phyloP scores from a whole-genome alignment of 192 early-diverging fungal genomes.

The Endogone sp. region DNA sequence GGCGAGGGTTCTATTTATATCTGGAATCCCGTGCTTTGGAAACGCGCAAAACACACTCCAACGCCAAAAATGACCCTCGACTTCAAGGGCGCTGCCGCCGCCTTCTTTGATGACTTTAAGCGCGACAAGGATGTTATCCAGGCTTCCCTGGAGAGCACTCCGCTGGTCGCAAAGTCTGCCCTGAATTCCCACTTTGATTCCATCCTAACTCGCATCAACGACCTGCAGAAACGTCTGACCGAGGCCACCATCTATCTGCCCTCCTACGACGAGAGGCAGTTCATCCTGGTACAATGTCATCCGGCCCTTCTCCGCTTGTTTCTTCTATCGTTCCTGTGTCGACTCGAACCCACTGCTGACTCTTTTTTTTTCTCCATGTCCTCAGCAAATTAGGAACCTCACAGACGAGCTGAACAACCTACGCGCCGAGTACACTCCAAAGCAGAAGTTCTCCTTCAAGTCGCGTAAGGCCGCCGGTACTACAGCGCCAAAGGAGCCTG shows the following conservation, averaged over 20 bases:
- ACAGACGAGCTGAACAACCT: conserved; percentile 30
- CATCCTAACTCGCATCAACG: conserved; percentile 43
- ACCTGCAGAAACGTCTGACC: conserved; percentile 54
- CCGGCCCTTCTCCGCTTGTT: neutral
- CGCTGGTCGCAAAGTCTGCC: conserved; percentile 7
- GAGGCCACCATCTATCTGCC: conserved; percentile 63
- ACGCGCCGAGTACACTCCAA: conserved; percentile 42
- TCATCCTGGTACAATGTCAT: conserved; percentile 36
- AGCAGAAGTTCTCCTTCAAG: conserved; percentile 69
- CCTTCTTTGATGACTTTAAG: neutral
- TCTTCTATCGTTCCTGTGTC: no score
- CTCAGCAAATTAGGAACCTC: conserved; percentile 46
- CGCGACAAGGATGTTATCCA: neutral
- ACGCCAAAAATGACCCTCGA: neutral
- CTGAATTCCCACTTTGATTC: conserved; percentile 30
- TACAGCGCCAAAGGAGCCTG: neutral
- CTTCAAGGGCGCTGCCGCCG: neutral
- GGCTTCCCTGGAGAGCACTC: neutral
- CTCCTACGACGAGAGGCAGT: conserved; percentile 64
- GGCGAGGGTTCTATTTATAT: no score
- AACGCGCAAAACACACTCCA: no score
- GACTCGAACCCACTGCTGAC: no score
- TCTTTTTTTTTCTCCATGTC: neutral
- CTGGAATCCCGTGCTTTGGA: no score
- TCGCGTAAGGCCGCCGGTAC: conserved; percentile 35